Percentiles rank a stretch among this genome's conserved stretches.
These are phyloP conservation scores for Nigrospora sphaerica DNA, from an alignment of 2,329 filamentous ascomycete genomes.

Conservation along the genomic window DNA sequence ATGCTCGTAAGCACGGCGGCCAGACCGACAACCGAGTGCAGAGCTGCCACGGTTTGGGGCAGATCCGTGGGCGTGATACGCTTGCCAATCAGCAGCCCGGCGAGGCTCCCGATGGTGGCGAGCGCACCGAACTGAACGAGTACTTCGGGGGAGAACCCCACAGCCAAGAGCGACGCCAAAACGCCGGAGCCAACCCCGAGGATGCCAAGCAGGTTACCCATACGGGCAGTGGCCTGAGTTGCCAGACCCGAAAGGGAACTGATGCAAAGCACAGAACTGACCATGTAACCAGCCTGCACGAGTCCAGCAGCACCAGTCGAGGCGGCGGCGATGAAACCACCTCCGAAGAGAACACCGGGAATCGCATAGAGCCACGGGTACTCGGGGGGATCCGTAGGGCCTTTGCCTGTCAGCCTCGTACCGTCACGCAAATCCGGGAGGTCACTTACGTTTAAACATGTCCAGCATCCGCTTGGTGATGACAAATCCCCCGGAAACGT, in stretches of 20 bases:
- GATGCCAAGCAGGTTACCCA: slow-evolving; percentile 81
- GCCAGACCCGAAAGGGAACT: slow-evolving; percentile 75
- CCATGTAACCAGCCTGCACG: slow-evolving; percentile 80
- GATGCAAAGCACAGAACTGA: slow-evolving; percentile 80
- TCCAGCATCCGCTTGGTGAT: slow-evolving; percentile 92
- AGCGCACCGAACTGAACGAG: slow-evolving; percentile 74
- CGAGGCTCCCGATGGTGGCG: slow-evolving; percentile 61
- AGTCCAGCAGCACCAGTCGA: slow-evolving; percentile 77
- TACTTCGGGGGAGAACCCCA: slow-evolving; percentile 72
- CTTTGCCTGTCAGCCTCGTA: slow-evolving; percentile 27
- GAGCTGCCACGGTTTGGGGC: slow-evolving; percentile 80
- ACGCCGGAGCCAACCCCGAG: slow-evolving; percentile 79
- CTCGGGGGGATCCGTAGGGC: slow-evolving; percentile 77
- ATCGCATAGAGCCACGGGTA: slow-evolving; percentile 83
- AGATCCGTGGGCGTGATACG: slow-evolving; percentile 83
- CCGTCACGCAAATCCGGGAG: neutral
- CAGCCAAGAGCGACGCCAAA: slow-evolving; percentile 72
- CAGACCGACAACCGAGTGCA: slow-evolving; percentile 85
- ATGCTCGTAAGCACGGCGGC: slow-evolving; percentile 85
- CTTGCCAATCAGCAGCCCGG: slow-evolving; percentile 69
- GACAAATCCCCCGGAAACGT: slow-evolving; percentile 82
- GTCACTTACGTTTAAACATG: slow-evolving; percentile 66
- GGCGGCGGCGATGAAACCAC: slow-evolving; percentile 73
- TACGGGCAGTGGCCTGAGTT: slow-evolving; percentile 74
- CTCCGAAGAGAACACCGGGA: slow-evolving; percentile 69